Conservation (phyloP, 495 filamentous ascomycete species). For the Aspergillus diversus region DNA sequence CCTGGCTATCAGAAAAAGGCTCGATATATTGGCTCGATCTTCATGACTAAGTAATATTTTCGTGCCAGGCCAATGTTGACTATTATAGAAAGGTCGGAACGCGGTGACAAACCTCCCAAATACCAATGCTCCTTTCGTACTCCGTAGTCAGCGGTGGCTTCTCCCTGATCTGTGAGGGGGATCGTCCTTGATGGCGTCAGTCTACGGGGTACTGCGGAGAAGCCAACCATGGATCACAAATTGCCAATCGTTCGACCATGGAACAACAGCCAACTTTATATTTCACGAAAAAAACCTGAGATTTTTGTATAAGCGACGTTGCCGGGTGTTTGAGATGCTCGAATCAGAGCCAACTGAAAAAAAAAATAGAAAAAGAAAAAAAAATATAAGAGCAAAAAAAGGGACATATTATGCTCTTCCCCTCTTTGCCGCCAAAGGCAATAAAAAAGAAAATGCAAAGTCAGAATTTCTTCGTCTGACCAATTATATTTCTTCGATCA, state of each 20-base stretch:
- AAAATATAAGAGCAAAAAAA: slow-evolving; percentile 2
- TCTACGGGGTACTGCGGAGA: slow-evolving; percentile 2
- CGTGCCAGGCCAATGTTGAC: too few species aligned
- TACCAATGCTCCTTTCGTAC: background rate
- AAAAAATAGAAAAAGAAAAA: slow-evolving; percentile 2
- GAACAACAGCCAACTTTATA: background rate
- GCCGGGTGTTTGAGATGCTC: background rate
- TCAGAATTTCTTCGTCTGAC: background rate
- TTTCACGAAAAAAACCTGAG: background rate
- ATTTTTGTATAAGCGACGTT: background rate
- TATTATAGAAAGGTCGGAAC: too few species aligned
- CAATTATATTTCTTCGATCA: slow-evolving; percentile 11
- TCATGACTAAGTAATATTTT: too few species aligned
- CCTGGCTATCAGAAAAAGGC: background rate
- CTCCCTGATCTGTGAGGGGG: background rate
- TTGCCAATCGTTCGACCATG: background rate
- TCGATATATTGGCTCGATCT: background rate
- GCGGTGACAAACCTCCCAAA: too few species aligned
- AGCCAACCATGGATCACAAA: background rate
- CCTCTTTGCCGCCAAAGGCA: background rate
- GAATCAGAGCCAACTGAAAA: too few species aligned
- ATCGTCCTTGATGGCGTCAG: background rate
- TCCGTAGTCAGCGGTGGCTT: background rate
- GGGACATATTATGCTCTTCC: background rate
- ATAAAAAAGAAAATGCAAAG: background rate